These are phyloP conservation scores for Parastagonospora avenae DNA, from an alignment of 2,329 filamentous ascomycete species.

Conservation along the genomic window DNA sequence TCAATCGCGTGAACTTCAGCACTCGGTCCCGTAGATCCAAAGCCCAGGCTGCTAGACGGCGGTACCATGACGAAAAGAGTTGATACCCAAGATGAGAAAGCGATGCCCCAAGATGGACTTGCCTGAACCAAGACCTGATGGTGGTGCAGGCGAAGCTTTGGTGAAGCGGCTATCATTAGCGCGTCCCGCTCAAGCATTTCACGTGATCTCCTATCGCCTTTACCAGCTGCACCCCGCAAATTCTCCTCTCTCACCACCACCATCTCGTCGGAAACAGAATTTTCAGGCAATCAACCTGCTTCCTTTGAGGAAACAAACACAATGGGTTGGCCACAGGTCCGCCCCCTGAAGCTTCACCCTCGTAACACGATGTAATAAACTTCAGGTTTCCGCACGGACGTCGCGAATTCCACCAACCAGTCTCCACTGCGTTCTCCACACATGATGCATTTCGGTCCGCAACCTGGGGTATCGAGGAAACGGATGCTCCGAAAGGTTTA, in stretches of 20 bases:
- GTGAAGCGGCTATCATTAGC: neutral
- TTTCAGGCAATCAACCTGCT: too few species aligned
- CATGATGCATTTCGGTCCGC: neutral
- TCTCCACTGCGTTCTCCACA: neutral
- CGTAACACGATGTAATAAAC: conserved; percentile 19
- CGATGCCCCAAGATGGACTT: neutral
- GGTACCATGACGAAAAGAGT: neutral
- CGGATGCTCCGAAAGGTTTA: conserved; percentile 11
- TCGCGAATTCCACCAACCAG: conserved; percentile 16
- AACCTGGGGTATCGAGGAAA: conserved; percentile 9
- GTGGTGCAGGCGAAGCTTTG: neutral
- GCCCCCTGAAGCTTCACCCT: conserved; percentile 18
- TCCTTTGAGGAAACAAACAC: too few species aligned
- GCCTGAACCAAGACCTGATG: neutral
- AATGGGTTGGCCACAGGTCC: conserved; percentile 3
- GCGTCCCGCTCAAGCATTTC: conserved; percentile 2
- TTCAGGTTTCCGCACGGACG: conserved; percentile 5
- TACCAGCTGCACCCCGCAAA: neutral
- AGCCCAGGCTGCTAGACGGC: neutral
- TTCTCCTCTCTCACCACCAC: neutral
- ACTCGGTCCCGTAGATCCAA: neutral
- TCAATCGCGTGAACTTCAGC: conserved; percentile 26
- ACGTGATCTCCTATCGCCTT: conserved; percentile 1
- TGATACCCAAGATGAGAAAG: neutral
- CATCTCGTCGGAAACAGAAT: neutral